phyloP scores from a whole-genome alignment of 495 filamentous ascomycete species.

The Pyrenula massariospora region DNA sequence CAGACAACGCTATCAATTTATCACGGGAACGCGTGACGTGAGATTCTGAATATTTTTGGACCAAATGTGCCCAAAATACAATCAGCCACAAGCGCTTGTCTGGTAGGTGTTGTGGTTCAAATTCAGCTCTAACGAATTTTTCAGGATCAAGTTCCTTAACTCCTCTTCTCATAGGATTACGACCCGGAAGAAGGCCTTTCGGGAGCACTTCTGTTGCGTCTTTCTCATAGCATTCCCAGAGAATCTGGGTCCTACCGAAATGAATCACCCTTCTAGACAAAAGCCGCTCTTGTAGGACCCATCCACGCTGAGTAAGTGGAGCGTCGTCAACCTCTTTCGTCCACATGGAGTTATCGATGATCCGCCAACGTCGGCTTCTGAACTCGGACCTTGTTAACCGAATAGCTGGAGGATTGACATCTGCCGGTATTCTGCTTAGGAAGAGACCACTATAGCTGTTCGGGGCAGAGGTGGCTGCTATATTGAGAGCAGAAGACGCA shows the following conservation, averaged over 20 bases:
- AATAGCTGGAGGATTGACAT: neutral
- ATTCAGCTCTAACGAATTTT: neutral
- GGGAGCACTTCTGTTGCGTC: neutral
- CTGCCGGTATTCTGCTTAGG: neutral
- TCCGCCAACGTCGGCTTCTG: neutral
- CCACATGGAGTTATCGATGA: neutral
- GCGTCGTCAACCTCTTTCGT: neutral
- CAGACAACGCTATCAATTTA: conserved; percentile 14
- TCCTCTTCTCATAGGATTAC: neutral
- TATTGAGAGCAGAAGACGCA: conserved; percentile 4
- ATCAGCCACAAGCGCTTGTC: neutral
- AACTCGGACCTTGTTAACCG: neutral
- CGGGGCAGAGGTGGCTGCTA: conserved; percentile 7
- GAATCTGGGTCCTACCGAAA: neutral
- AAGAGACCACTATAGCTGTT: neutral
- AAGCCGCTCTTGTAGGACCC: neutral
- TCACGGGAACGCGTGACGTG: conserved; percentile 8
- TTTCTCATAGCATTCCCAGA: neutral
- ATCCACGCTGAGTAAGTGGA: neutral
- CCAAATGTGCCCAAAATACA: conserved; percentile 7
- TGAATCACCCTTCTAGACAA: neutral
- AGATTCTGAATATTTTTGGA: conserved; percentile 8
- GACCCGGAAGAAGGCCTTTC: neutral
- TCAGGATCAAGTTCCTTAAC: neutral
- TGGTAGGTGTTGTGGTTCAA: neutral